phyloP scores from a whole-genome alignment of 169 alveolate genomes.

The Plasmodium malariae region DNA sequence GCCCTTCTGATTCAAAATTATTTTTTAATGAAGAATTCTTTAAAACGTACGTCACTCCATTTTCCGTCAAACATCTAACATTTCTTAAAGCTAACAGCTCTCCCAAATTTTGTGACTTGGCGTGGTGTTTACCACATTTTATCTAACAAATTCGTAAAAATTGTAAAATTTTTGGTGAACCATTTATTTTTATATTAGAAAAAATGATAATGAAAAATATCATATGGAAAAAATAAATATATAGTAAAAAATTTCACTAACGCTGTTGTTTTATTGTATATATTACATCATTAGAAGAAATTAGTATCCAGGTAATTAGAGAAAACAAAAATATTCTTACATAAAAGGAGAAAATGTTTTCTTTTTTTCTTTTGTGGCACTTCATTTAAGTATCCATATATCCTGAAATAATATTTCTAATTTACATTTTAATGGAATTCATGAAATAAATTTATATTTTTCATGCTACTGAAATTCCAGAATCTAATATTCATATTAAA shows the following conservation, averaged over 20 bases:
- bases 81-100: not conserved
- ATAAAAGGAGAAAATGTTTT: constrained; percentile 1
- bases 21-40: not conserved
- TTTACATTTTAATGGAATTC: constrained; percentile 1
- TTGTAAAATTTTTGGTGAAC: not conserved
- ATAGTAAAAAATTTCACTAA: not conserved
- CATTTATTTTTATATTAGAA: not conserved
- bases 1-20: not conserved
- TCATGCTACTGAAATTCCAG: not conserved
- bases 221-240: too few relatives aligned
- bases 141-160: not conserved
- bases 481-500: not conserved
- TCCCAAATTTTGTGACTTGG: not conserved
- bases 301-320: not conserved
- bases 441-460: constrained; percentile 2
- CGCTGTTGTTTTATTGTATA: constrained; percentile 1
- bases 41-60: not conserved
- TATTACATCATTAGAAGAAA: not conserved
- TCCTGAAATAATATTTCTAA: not conserved
- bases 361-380: constrained; percentile 12
- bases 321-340: not conserved
- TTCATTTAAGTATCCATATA: constrained; percentile 18
- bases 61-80: constrained; percentile 5
- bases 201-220: not conserved
- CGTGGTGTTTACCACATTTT: not conserved